These are phyloP conservation scores for Dionaea muscipula DNA, from an alignment of 179 eudicot genomes.

Conservation along the genomic window DNA sequence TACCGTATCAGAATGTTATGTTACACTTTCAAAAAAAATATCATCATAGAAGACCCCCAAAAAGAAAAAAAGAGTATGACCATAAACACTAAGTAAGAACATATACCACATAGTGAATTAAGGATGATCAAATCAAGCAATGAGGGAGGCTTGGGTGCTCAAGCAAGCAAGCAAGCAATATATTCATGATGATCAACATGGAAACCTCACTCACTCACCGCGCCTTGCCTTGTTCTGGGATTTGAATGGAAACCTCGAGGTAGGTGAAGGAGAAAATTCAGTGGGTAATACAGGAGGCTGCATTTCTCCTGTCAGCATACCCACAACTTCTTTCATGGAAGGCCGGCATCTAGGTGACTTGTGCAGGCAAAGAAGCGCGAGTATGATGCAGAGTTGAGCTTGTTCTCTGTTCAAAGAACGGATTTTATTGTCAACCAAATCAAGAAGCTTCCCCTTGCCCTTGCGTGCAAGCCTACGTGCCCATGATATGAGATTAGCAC, in stretches of 20 bases:
- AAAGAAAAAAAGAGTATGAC: too few relatives aligned
- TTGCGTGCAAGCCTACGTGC: conserved; percentile 67
- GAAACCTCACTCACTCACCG: too few relatives aligned
- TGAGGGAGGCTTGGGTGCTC: too few relatives aligned
- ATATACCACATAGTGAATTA: too few relatives aligned
- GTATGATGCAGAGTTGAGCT: conserved; percentile 47
- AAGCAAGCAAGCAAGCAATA: too few relatives aligned
- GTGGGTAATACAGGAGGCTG: conserved; percentile 55
- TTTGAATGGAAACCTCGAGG: conserved; percentile 35
- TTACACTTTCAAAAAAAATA: too few relatives aligned
- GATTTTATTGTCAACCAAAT: conserved; percentile 52
- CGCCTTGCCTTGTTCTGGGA: conserved; percentile 30
- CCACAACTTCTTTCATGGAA: conserved; percentile 81
- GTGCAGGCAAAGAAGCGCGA: conserved; percentile 78
- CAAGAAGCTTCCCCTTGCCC: conserved; percentile 75
- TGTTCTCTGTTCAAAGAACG: conserved; percentile 41
- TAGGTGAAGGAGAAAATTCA: conserved; percentile 57
- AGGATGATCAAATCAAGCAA: too few relatives aligned
- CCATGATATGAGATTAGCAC: conserved; percentile 86
- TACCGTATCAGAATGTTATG: too few relatives aligned
- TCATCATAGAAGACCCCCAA: too few relatives aligned
- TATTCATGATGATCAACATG: too few relatives aligned
- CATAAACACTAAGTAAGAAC: too few relatives aligned
- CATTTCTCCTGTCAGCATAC: conserved; percentile 72
- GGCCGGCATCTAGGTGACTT: conserved; percentile 60